These are phyloP conservation scores for Leccinum uliginosum DNA, from an alignment of 768 basidiomycete genomes.

Conservation along the genomic window DNA sequence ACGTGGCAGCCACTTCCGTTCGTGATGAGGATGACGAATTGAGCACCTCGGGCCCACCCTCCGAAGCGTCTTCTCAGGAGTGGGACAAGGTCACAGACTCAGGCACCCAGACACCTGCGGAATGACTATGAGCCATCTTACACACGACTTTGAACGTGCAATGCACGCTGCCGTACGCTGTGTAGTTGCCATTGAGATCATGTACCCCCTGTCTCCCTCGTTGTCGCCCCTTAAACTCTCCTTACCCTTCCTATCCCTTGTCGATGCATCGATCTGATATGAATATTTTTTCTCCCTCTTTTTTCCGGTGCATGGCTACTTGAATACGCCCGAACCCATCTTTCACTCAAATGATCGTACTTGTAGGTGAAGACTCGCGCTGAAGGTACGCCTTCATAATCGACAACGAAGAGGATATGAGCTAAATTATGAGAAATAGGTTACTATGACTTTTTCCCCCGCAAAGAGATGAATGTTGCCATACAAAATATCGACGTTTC, in stretches of 20 bases:
- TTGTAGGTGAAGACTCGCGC: conserved; percentile 60
- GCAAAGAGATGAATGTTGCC: conserved; percentile 63
- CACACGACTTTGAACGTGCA: conserved; percentile 26
- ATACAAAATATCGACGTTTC: conserved; percentile 38
- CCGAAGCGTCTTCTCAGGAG: conserved; percentile 85
- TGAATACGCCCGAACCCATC: conserved; percentile 15
- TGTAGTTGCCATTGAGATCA: conserved; percentile 25
- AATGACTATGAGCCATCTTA: conserved; percentile 31
- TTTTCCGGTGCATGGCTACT: conserved; percentile 17
- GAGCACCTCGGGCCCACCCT: conserved; percentile 71
- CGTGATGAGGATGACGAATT: conserved; percentile 48
- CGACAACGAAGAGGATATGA: conserved; percentile 6
- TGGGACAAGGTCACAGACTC: conserved; percentile 87
- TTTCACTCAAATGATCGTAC: conserved; percentile 11
- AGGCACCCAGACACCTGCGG: conserved; percentile 49
- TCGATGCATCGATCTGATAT: conserved; percentile 55
- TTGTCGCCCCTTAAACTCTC: conserved; percentile 16
- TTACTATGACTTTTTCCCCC: conserved; percentile 78
- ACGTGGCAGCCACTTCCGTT: conserved; percentile 22
- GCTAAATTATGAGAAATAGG: conserved; percentile 40
- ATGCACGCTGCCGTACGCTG: conserved; percentile 29
- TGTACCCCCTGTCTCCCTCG: conserved; percentile 19
- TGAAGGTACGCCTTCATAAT: conserved; percentile 61
- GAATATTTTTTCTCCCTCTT: conserved; percentile 34
- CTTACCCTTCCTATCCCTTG: conserved; percentile 18